Conservation (phyloP, 2,329 filamentous ascomycete genomes). For the Ophiostoma perfectum region DNA sequence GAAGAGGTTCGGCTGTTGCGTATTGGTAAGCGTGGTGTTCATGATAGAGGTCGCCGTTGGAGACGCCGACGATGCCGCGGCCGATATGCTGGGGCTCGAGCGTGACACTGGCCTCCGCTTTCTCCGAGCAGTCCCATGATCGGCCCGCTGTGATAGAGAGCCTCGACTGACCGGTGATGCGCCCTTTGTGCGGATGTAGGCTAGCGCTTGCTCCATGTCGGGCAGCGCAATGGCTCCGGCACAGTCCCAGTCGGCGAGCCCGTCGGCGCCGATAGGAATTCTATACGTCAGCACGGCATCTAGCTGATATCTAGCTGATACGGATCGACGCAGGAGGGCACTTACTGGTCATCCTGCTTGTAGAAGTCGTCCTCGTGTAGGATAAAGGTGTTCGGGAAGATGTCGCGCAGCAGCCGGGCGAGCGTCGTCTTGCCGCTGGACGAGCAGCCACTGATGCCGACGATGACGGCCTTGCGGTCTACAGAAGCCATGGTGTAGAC, state of each 20-base stretch:
- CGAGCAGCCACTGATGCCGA: constrained; percentile 84
- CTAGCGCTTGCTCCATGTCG: constrained; percentile 60
- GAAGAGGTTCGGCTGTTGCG: constrained; percentile 42
- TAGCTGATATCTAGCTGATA: background rate
- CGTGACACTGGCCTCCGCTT: background rate
- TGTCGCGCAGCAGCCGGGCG: constrained; percentile 72
- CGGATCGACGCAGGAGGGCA: constrained; percentile 17
- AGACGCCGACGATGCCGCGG: background rate
- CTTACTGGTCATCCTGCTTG: constrained; percentile 66
- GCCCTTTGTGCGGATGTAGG: constrained; percentile 65
- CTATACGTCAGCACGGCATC: constrained; percentile 33
- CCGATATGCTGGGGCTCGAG: background rate
- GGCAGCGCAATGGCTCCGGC: constrained; percentile 68
- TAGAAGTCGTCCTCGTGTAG: constrained; percentile 98
- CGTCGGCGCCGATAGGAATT: constrained; percentile 48
- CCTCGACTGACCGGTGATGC: constrained; percentile 51
- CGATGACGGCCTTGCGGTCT: constrained; percentile 50
- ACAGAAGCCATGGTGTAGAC: constrained; percentile 18
- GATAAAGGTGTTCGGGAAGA: constrained; percentile 74
- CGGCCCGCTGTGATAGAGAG: constrained; percentile 19
- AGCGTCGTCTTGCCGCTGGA: constrained; percentile 95
- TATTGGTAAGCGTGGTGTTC: constrained; percentile 21
- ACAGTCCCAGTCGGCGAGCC: constrained; percentile 87
- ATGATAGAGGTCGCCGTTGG: background rate
- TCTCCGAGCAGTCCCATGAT: constrained; percentile 29